Conservation (phyloP, 345 rosid genomes). For the Brassica incana region DNA sequence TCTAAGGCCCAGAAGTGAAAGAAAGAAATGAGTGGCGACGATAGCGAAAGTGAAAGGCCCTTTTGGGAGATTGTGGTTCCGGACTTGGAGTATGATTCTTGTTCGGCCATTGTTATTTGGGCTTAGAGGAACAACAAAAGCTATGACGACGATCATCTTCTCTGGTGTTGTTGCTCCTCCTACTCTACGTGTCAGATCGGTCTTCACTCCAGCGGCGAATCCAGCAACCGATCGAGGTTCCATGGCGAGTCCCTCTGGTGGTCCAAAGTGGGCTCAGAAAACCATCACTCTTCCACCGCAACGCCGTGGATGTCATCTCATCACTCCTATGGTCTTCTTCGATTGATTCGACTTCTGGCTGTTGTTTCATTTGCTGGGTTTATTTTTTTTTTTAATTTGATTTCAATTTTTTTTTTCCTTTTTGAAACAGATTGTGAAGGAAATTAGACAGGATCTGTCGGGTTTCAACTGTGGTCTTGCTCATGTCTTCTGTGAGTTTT, state of each 20-base stretch:
- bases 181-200: constrained; percentile 43
- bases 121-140: constrained; percentile 22
- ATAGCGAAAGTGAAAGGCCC: constrained; percentile 38
- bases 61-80: constrained; percentile 9
- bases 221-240: constrained; percentile 44
- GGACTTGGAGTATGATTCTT: not conserved
- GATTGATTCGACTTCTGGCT: not conserved
- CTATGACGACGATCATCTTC: constrained; percentile 43
- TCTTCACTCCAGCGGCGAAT: constrained; percentile 41
- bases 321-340: constrained; percentile 64
- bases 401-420: not conserved
- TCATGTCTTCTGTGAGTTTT: constrained; percentile 73
- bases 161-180: constrained; percentile 1
- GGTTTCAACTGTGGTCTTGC: constrained; percentile 91
- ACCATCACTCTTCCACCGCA: constrained; percentile 76
- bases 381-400: too few species aligned
- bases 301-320: constrained; percentile 89
- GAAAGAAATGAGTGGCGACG: constrained; percentile 10
- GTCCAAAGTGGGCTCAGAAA: constrained; percentile 92
- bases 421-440: constrained; percentile 68
- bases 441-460: constrained; percentile 66
- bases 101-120: constrained; percentile 39
- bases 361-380: not conserved
- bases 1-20: constrained; percentile 32
- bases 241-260: constrained; percentile 51